Evolutionary conservation across 805 yeast genomes (phyloP), one percentile per base, ranked within the genome.

Genomic region (Candida saitoana): DNA sequence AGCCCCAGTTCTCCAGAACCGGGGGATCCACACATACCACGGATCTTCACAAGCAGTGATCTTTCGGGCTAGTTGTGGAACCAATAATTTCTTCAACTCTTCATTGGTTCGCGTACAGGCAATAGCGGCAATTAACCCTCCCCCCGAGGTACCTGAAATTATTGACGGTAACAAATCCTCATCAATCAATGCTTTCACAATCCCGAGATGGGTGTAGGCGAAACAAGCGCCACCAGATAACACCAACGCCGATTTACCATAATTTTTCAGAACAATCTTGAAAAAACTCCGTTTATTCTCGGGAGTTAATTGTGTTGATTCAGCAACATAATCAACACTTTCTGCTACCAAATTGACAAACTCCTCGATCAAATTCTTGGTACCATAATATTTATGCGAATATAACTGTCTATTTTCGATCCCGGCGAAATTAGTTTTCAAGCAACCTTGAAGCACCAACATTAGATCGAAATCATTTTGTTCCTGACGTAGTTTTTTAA

Each of bases 161-260:
- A 85, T 82, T 3, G 70, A 69, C 1, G 95, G 95, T 39, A 85
- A 62, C 38, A 77, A 61, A 55, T 81, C 83, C 43, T 76, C 74
- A 44, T 86, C 89, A 4, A 84, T 60, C 31, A 86, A 59, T 0
- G 89, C 90, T 48, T 80, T 81, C 19, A 84, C 72, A 2, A 85
- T 77, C 2, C 95, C 95, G 60, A 84, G 81, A 59, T 85, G 95
- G 24, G 81, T 78, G 50, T 83, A 82, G 1, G 90, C 79, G 58
- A 85, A 86, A 22, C 85, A 76, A 1, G 89, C 95, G 18, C 93
- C 95, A 3, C 95, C 93, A 42, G 84, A 76, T 19, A 85, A 66
- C 48, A 87, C 80, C 12, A 85, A 63, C 0, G 91, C 89, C 0
- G 88, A 70, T 44, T 76, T 76, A 6, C 95, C 95, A 55, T 76